Base-by-base conservation (phyloP, 2,329 filamentous ascomycete genomes). In the Fusarium concolor region DNA sequence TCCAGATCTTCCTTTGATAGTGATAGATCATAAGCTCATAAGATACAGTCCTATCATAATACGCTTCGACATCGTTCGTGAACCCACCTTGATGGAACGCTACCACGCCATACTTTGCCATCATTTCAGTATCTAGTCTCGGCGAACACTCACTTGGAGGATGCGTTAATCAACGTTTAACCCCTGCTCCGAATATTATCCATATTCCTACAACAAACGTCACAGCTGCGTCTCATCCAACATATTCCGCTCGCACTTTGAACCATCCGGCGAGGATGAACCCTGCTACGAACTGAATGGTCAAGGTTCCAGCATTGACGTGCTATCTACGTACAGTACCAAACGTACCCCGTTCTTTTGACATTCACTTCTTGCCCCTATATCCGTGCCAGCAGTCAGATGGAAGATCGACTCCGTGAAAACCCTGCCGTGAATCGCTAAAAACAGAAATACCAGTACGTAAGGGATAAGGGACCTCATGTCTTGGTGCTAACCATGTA, bases 281-380 rank as follows among this genome's bases (percentile, higher is more conserved):
- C 61, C 54, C 47, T 51, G 51, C 38, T 61, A 38, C 56, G 37
- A 55, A 42, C 51, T 63, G 22, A 46, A 49, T 39, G 41, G 20
- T 29, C 43, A 41, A 50, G 43, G 31, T 52, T 44, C 26, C 33
- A 50, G 52, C 37, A 51, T 51, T 29, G 35, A 26, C 22, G 28
- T 64, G 29, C 24, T 43, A 39, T 41, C 26, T 18, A 28, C 37
- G 28, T 29, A 4, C 22, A 24, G 22, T 6, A 14, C 29, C 38
- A 18, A 41, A 31, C 24, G 42, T 41, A 41, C 43, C 35, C 31
- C 60, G 20, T 11, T 35, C 28, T 39, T 35, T 39, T 49, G 29
- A 22, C 12, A 47, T 45, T 43, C 22, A 33, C 31, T 43, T 31
- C 33, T 26, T 46, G 39, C 46, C 28, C n/a, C 12, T 35, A 14